These are phyloP conservation scores for Naumovozyma baii DNA, from an alignment of 805 yeast genomes.

Conservation along the genomic window DNA sequence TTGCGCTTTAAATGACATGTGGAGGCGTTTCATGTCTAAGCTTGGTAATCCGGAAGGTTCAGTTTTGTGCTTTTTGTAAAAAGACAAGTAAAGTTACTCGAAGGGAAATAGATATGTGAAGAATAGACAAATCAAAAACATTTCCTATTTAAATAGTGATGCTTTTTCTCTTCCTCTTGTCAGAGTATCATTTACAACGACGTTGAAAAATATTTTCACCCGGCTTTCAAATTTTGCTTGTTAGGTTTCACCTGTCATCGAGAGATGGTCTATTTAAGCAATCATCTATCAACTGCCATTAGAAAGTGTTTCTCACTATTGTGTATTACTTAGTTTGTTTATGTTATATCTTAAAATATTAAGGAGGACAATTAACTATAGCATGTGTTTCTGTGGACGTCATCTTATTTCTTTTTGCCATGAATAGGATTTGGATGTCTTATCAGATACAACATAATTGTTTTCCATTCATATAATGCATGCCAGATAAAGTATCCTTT, in stretches of 20 bases:
- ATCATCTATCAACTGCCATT: too few species aligned
- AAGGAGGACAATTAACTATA: neutral
- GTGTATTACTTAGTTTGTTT: neutral
- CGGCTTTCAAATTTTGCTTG: too few species aligned
- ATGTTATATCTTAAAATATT: neutral
- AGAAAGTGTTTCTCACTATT: too few species aligned
- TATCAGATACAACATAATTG: constrained; percentile 7
- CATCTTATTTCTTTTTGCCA: constrained; percentile 12
- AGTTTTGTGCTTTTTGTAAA: constrained; percentile 6
- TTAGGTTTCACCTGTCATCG: too few species aligned
- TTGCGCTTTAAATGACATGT: constrained; percentile 25
- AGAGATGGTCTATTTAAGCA: too few species aligned
- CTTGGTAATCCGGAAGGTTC: constrained; percentile 29
- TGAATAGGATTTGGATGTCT: constrained; percentile 22
- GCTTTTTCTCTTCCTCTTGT: too few species aligned
- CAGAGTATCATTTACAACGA: too few species aligned
- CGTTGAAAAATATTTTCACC: too few species aligned
- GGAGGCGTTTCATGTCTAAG: constrained; percentile 21
- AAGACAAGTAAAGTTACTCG: neutral
- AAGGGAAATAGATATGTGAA: too few species aligned
- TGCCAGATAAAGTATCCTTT: neutral
- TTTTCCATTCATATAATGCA: neutral
- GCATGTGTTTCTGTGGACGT: constrained; percentile 29
- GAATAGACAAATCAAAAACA: too few species aligned
- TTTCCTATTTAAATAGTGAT: too few species aligned